Evolutionary conservation across 805 yeast genomes (phyloP).

Genomic region (Ogataea naganishii): DNA sequence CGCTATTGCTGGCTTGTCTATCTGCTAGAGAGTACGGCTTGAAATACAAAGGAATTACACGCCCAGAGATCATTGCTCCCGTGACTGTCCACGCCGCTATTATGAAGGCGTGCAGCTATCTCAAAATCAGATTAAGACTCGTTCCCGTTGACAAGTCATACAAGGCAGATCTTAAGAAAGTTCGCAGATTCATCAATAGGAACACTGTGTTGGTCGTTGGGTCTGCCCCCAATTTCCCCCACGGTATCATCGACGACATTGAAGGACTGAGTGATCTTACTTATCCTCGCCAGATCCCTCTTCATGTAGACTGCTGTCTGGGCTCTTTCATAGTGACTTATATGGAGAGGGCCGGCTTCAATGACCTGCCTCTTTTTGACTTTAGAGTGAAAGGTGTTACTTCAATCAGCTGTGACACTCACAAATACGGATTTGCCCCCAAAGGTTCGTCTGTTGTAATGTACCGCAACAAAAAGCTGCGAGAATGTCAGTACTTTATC

Average conservation of each 20-base stretch:
- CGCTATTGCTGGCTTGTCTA: constrained; percentile 74
- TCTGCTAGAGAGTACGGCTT: constrained; percentile 78
- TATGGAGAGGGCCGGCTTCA: constrained; percentile 53
- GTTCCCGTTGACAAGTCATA: constrained; percentile 65
- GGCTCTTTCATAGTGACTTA: constrained; percentile 89
- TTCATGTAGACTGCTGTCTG: constrained; percentile 93
- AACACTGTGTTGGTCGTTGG: constrained; percentile 85
- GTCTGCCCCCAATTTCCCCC: constrained; percentile 96
- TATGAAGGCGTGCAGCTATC: constrained; percentile 86
- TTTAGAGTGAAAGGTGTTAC: constrained; percentile 90
- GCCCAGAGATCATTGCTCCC: constrained; percentile 88
- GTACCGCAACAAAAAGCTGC: constrained; percentile 63
- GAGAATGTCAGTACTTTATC: constrained; percentile 79
- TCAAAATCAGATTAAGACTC: constrained; percentile 75
- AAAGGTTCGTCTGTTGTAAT: constrained; percentile 90
- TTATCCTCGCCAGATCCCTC: constrained; percentile 59
- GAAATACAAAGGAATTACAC: constrained; percentile 44
- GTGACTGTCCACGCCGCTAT: constrained; percentile 90
- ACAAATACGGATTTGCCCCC: constrained; percentile 97
- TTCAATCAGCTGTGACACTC: constrained; percentile 98
- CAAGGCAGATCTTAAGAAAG: constrained; percentile 57
- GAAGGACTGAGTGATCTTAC: constrained; percentile 61
- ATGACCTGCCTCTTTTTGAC: constrained; percentile 52
- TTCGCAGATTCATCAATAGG: constrained; percentile 54
- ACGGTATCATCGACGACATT: constrained; percentile 90